Base-by-base conservation (phyloP, 2,329 filamentous ascomycete genomes). In the Chrysoporthe puriensis region DNA sequence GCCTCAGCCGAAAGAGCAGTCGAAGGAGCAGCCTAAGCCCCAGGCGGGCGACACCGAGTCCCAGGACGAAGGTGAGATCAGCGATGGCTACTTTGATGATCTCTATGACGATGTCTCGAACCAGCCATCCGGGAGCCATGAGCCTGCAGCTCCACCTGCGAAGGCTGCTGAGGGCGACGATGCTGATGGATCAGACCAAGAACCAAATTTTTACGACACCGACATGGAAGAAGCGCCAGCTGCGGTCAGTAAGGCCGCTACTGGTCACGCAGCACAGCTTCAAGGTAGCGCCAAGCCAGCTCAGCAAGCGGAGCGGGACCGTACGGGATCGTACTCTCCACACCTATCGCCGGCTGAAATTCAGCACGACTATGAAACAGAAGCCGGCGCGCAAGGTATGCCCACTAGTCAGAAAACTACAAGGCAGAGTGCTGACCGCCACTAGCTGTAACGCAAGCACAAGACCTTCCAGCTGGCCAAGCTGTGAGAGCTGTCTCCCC, bases 51-150 rank as follows among this genome's bases (percentile, higher is more conserved):
- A 69, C 16, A 36, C 52, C 21, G 72, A 74, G 8, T 72, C 72
- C 26, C 70, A 78, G 36, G 92, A 96, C 74, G 92, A 96, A 73
- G 92, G 91, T 18, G 93, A 96, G 76, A 77, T 96, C 42, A 91
- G 88, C 70, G 92, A 95, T 73, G 86, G 84, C 21, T 88, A 90
- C 72, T 83, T 85, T 61, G 85, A 88, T 62, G 85, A 88, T 72
- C 73, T 84, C 2, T 88, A 88, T 69, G 84, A 86, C 40, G 63
- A 70, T 46, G 63, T 52, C 14, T 50, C 61, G 11, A 61, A 81
- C 84, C 11, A 72, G 72, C 59, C 73, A 73, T 16, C 61, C 69
- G 44, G 58, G 36, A 44, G 43, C 48, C 42, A 67, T 4, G 48
- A 48, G 26, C 40, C 50, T 48, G 46, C 58, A 9, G 32, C 46